These are phyloP conservation scores for Suhomyces panamericanus DNA, from an alignment of 1,139 yeast genomes.

Conservation along the genomic window DNA sequence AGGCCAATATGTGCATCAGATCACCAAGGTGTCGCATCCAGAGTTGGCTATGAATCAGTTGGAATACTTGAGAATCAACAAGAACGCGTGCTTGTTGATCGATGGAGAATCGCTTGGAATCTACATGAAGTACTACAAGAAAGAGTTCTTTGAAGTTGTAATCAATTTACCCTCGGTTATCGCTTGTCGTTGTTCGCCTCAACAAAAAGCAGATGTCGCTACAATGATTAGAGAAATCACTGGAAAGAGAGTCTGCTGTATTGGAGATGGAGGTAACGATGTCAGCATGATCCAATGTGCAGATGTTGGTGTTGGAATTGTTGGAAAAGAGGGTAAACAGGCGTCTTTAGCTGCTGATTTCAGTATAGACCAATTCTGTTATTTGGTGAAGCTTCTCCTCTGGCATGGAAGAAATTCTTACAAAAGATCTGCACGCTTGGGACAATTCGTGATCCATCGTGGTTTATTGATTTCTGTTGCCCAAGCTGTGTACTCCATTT, in stretches of 20 bases:
- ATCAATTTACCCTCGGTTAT: constrained; percentile 85
- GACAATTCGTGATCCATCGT: constrained; percentile 95
- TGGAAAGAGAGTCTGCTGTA: constrained; percentile 90
- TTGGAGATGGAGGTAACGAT: constrained; percentile 99
- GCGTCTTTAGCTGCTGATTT: constrained; percentile 98
- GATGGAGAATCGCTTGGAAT: constrained; percentile 90
- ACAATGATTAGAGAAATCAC: constrained; percentile 72
- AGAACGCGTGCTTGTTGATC: constrained; percentile 77
- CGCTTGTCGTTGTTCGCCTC: constrained; percentile 98
- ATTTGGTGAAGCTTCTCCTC: constrained; percentile 76
- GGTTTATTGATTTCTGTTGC: constrained; percentile 95
- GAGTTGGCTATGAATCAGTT: constrained; percentile 71
- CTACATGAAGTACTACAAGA: constrained; percentile 60
- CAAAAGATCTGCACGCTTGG: constrained; percentile 89
- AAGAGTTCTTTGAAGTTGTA: constrained; percentile 76
- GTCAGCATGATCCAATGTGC: constrained; percentile 99
- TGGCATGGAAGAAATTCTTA: constrained; percentile 99
- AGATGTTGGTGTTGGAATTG: constrained; percentile 98
- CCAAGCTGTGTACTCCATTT: constrained; percentile 88
- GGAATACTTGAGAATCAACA: constrained; percentile 65
- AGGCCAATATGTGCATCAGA: constrained; percentile 89
- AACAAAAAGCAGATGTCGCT: constrained; percentile 97
- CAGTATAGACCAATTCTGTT: constrained; percentile 89
- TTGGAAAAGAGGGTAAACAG: constrained; percentile 97
- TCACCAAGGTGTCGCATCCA: constrained; percentile 61